Base-by-base conservation (phyloP, 805 yeast genomes). In the Saturnispora bothae region DNA sequence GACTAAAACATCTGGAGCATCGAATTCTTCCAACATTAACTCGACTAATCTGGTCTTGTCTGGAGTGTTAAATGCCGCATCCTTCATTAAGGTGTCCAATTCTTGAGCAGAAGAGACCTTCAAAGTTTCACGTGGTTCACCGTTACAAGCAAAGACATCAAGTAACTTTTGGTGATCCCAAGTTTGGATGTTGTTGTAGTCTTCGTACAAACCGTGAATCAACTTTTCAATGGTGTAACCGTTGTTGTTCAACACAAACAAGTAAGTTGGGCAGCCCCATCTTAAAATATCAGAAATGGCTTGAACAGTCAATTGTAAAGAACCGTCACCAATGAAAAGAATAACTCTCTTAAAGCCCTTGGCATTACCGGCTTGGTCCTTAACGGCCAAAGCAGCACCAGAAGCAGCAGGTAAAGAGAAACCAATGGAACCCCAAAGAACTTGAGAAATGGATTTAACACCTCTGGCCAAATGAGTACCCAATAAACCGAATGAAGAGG, bases 151-250 rank as follows among this genome's bases (percentile, higher is more conserved):
- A 65, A 83, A 82, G 30, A 71, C 54, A 42, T 71, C 72, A 50
- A 76, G 63, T 40, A 78, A 49, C 41, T 64, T 65, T 57, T 65
- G 63, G 63, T 78, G 79, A 53, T 76, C 69, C 85, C 85, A 78
- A 39, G 69, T 61, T 61, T 78, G 84, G 52, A 78, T 72, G 48
- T 69, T 73, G 58, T 78, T 78, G 63, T 78, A 78, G 40, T 65
- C 60, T 35, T 83, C 83, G 22, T 63, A 62, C 49, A 64, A 71
- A 56, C 84, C 84, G 62, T 78, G 84, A 48, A 78, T 76, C 63
- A 78, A 68, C 63, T 76, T 73, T 62, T 78, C 84, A 54, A 78
- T 78, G 50, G 85, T 78, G 66, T 78, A 78, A 58, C 85, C 85
- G 46, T 69, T 73, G 61, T 78, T 78, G 65, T 78, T 78, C 55